phyloP scores from a whole-genome alignment of 345 rosid genomes.

The Boechera retrofracta region DNA sequence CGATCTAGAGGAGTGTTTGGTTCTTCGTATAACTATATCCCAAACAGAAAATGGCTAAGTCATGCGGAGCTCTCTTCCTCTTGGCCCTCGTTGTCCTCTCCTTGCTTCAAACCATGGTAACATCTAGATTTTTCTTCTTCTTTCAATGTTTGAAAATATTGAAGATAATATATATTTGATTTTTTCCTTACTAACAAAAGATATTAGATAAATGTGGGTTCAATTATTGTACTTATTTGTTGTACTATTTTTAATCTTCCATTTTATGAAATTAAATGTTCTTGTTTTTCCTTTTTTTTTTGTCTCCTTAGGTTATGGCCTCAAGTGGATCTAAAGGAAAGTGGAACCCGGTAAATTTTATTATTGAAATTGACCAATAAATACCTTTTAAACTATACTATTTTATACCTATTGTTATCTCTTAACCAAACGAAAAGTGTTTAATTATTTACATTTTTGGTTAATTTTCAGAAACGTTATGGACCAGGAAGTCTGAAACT shows the following conservation, averaged over 20 bases:
- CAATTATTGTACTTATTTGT: background rate
- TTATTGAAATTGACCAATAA: background rate
- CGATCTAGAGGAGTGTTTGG: conserved; percentile 44
- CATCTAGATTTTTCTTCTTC: background rate
- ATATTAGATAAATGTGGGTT: conserved; percentile 20
- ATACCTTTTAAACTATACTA: background rate
- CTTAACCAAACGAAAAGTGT: background rate
- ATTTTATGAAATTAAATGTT: conserved; percentile 1
- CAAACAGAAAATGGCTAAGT: conserved; percentile 57
- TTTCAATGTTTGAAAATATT: background rate
- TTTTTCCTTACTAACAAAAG: background rate
- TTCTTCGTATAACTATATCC: conserved; percentile 31
- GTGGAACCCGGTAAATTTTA: conserved; percentile 31
- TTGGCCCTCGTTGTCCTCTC: conserved; percentile 65
- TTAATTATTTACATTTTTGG: conserved; percentile 9
- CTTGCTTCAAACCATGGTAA: conserved; percentile 71
- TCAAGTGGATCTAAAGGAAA: background rate
- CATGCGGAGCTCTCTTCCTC: conserved; percentile 52
- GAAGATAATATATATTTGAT: background rate
- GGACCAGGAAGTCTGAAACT: conserved; percentile 42
- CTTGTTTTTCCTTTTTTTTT: background rate
- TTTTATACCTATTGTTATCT: background rate
- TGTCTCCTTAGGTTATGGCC: conserved; percentile 33
- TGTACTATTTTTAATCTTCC: background rate
- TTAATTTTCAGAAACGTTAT: conserved; percentile 42